A percentile compares a stretch with the other conserved stretches of the same genome.
Conservation (phyloP, 2,329 filamentous ascomycete species). For the Westerdykella aurantiaca region DNA sequence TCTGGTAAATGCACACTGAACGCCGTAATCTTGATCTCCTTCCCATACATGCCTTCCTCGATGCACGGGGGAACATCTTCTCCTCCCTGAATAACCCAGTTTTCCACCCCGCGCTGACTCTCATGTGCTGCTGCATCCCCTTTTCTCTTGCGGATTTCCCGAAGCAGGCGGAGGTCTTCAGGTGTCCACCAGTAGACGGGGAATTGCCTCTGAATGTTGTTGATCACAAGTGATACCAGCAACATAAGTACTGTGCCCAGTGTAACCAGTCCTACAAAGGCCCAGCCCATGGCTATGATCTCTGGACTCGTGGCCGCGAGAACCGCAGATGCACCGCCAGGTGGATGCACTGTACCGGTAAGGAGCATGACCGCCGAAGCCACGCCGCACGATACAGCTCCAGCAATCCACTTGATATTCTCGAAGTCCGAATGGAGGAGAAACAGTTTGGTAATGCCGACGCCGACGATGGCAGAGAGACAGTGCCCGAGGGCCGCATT, state of each 20-base stretch:
- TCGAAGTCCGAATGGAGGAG: constrained; percentile 34
- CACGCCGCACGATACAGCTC: constrained; percentile 39
- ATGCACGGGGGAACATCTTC: no score
- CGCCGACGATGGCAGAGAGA: constrained; percentile 42
- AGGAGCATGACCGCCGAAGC: constrained; percentile 44
- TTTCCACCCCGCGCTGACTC: not conserved
- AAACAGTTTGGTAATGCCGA: constrained; percentile 43
- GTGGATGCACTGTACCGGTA: constrained; percentile 47
- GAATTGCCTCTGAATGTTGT: constrained; percentile 45
- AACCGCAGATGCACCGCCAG: constrained; percentile 46
- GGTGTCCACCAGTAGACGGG: constrained; percentile 49
- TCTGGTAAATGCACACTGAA: constrained; percentile 29
- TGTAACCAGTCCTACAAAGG: constrained; percentile 40
- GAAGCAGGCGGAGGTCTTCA: constrained; percentile 21
- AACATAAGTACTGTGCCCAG: constrained; percentile 42
- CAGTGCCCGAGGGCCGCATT: constrained; percentile 44
- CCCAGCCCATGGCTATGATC: constrained; percentile 43
- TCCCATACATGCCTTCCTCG: not conserved
- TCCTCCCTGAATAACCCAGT: not conserved
- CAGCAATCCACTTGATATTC: constrained; percentile 42
- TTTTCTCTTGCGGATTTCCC: constrained; percentile 12
- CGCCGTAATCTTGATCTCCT: constrained; percentile 2
- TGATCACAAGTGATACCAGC: constrained; percentile 38
- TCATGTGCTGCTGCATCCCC: not conserved
- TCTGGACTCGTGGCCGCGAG: constrained; percentile 39